A percentile compares a stretch with the other conserved stretches of the same genome.
phyloP scores from a whole-genome alignment of 2,329 filamentous ascomycete species.

The Neofusicoccum umdonicola region DNA sequence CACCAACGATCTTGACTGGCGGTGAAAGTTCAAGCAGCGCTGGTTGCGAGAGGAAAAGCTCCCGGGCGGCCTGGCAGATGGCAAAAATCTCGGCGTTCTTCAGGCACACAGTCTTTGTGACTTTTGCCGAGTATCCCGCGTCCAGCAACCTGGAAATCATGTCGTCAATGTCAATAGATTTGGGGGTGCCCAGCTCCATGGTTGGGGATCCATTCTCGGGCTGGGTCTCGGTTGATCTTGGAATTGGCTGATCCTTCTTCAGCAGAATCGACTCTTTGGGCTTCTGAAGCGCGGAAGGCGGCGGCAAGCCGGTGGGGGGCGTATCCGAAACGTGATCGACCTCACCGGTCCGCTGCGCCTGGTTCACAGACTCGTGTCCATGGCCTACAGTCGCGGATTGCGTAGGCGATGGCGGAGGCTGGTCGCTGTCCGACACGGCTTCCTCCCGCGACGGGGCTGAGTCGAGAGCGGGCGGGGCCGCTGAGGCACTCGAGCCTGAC shows the following conservation, averaged over 20 bases:
- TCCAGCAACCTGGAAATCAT: conserved; percentile 94
- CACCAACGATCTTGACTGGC: conserved; percentile 95
- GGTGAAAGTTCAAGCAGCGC: conserved; percentile 88
- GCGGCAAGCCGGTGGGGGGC: conserved; percentile 66
- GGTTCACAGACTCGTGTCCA: conserved; percentile 74
- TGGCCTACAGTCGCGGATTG: conserved; percentile 71
- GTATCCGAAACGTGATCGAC: conserved; percentile 93
- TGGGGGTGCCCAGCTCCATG: conserved; percentile 86
- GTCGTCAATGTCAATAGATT: conserved; percentile 91
- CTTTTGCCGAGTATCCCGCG: conserved; percentile 92
- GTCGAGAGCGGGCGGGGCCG: conserved; percentile 17
- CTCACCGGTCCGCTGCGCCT: conserved; percentile 82
- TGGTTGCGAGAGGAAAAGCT: conserved; percentile 87
- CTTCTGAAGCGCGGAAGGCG: conserved; percentile 57
- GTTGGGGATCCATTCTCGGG: conserved; percentile 51
- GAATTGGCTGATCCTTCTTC: conserved; percentile 69
- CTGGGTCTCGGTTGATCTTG: conserved; percentile 46
- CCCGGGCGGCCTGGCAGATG: conserved; percentile 84
- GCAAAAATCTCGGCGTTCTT: conserved; percentile 97
- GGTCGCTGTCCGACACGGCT: conserved; percentile 32
- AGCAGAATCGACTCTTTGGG: conserved; percentile 89
- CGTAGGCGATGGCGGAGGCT: conserved; percentile 78
- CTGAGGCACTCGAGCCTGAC: conserved; percentile 35
- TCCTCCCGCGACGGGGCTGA: conserved; percentile 44
- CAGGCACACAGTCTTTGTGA: conserved; percentile 94